Evolutionary conservation across 2,329 filamentous ascomycete genomes (phyloP), one percentile per base, ranked within the genome.

Genomic region (Colletotrichum brevisporum): DNA sequence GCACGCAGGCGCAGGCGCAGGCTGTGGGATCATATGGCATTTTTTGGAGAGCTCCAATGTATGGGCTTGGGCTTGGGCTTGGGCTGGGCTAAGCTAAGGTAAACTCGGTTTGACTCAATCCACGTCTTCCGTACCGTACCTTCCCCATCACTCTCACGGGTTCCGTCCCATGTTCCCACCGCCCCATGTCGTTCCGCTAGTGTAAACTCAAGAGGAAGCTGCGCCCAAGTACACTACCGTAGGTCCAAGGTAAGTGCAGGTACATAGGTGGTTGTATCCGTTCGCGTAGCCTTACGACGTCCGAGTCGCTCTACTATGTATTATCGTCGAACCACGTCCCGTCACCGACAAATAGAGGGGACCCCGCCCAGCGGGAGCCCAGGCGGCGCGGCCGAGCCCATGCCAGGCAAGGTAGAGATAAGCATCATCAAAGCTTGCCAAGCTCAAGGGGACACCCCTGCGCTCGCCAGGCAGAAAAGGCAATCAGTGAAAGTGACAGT

Each of bases 211-310:
- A n/a, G 41, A 15, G 16, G 51, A 64, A 69, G 15, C 55, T 65
- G 41, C 41, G 47, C 43, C 50, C 50, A 50, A 24, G 24, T 12
- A 36, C 31, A 24, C 21, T 3, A 24, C 21, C 21, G 21, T 24
- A 24, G 21, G 21, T 24, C 21, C 4, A 24, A 3, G 21, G 21
- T 3, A 24, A 3, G 21, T 24, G 21, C 4, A 24, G 21, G 21
- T 24, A 24, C 21, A 3, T 24, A 24, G 21, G 21, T 2, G 9
- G 10, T 31, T 36, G 31, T 36, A 36, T 36, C 56, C 51, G 36
- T 69, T 69, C 67, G 51, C 54, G 45, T 69, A 60, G 67, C 67
- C 67, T 67, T 69, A 67, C 62, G 55, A 67, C 62, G 47, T 48
- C 51, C 27, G 13, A n/a, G 27, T 13, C 48, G 41, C 43, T 55